phyloP scores from a whole-genome alignment of 371 early-diverging fungal genomes.

The Haplosporangium sp. region DNA sequence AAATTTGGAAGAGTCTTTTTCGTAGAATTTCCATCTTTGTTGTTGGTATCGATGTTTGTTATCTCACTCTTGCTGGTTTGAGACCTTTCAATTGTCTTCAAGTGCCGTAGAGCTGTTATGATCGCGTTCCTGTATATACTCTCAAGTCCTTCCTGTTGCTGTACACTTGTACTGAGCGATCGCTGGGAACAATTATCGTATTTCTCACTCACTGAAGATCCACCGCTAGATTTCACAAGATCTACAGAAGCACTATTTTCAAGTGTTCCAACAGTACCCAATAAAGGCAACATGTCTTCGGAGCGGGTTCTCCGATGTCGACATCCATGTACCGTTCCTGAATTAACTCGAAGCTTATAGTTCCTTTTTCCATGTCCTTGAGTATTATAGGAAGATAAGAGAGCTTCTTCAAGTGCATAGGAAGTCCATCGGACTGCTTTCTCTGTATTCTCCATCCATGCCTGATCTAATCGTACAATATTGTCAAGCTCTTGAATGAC shows the following conservation, averaged over 20 bases:
- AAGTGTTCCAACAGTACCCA: background rate
- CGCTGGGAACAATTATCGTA: too few species aligned
- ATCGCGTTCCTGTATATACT: conserved; percentile 22
- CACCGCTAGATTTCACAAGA: background rate
- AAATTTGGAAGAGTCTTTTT: background rate
- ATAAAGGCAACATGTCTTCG: conserved; percentile 2
- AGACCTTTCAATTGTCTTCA: conserved; percentile 22
- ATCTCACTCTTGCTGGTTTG: background rate
- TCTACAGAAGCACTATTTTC: background rate
- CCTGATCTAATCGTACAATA: conserved; percentile 21
- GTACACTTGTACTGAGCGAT: background rate
- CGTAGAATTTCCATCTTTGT: background rate
- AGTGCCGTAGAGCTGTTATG: conserved; percentile 22
- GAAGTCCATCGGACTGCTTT: conserved; percentile 17
- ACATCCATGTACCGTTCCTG: background rate
- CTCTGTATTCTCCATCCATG: conserved; percentile 29
- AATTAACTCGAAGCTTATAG: background rate
- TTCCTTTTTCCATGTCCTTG: background rate
- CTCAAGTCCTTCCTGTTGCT: conserved; percentile 4
- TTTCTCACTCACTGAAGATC: too few species aligned
- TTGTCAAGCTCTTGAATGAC: conserved; percentile 33
- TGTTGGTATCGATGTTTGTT: background rate
- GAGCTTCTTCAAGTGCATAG: conserved; percentile 27
- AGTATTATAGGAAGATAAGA: conserved; percentile 5
- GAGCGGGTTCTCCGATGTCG: conserved; percentile 3